Evolutionary conservation across 768 basidiomycete species (phyloP), one percentile per base, ranked within the genome.

Genomic region (Agaricus sinodeliciosus): DNA sequence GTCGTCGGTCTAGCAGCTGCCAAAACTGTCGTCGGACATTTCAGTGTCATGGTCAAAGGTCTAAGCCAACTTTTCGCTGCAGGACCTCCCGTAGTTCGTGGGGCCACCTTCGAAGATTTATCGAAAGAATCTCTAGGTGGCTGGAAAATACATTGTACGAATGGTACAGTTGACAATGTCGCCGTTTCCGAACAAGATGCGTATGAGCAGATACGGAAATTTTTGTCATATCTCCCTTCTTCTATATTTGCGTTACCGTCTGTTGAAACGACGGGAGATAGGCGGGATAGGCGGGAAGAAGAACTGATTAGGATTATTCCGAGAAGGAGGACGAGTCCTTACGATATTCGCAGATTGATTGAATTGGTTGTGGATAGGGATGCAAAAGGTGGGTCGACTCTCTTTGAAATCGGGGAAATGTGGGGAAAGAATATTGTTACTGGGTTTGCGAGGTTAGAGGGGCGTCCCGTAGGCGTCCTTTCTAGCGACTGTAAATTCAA

Each of bases 11-110:
- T 73, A 2, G 72, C 66, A n/a, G 66, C 70, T 42, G 70, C 72
- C 2, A 73, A 73, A 58, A 65, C 70, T 11, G 68, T 64, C 28
- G 50, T 68, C 28, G 62, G 72, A 11, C 70, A 72, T 59, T 73
- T 73, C 58, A 70, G 70, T 45, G 69, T 73, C 36, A 72, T 73
- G 70, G 69, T 73, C 3, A 71, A 69, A 58, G 70, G 67, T 8
- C 55, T 73, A n/a, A 69, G 68, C 42, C 63, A 68, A 44, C 60
- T 66, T 9, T 69, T 70, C 46, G 67, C 69, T 6, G 66, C 68
- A 2, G 68, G 69, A 3, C 67, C 69, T 9, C 68, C 68, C 1
- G 66, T 71, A 9, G 70, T 71, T 31, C 67, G 66, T 44, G 67
- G 69, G 58, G 68, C 68, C 9, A 69, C 68, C 0, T 71, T 68